Evolutionary conservation across 2,329 filamentous ascomycete genomes (phyloP), one percentile per base, ranked within the genome.

Genomic region (Pseudonectria foliicola): DNA sequence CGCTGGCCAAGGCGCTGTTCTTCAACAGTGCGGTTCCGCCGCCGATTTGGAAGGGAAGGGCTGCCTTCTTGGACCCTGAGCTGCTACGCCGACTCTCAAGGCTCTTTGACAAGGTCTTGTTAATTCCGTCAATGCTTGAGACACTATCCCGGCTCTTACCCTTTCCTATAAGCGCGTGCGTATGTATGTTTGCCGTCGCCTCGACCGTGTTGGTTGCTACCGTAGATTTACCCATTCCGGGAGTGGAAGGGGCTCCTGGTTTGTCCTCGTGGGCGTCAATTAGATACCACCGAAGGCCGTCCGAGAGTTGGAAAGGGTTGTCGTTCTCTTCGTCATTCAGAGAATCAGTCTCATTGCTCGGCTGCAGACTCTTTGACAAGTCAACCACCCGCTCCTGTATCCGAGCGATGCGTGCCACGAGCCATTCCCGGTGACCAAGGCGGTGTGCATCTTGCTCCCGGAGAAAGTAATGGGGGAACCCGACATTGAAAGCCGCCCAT

Each of bases 401-500:
- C 45, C 86, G 87, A 10, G 80, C 80, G 39, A 98, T 96, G 12
- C 92, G 81, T 7, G 92, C 92, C 7, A 98, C 81, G n/a, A 98
- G 77, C 88, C 92, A 98, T 56, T 98, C 92, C 25, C 90, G 77
- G 31, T 80, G 81, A 21, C 82, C 78, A 6, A 98, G 68, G 41
- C 86, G 82, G 61, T 98, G 93, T 1, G 73, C 74, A 50, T 96
- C 90, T 57, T 93, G 85, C 60, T 98, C 92, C 25, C 88, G 84
- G 3, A 98, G 71, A 65, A 98, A 98, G 64, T 92, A 96, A 59
- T 98, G 92, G 7, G 92, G 92, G 40, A 90, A 94, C 2, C 89
- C 90, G 23, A 98, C 85, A 52, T 98, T 98, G 72, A 98, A 98
- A 1, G 92, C 92, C 5, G 92, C 92, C 92, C 92, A 98, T 1